Evolutionary conservation across 208 protist species (phyloP).

Genomic region (Leishmania major): DNA sequence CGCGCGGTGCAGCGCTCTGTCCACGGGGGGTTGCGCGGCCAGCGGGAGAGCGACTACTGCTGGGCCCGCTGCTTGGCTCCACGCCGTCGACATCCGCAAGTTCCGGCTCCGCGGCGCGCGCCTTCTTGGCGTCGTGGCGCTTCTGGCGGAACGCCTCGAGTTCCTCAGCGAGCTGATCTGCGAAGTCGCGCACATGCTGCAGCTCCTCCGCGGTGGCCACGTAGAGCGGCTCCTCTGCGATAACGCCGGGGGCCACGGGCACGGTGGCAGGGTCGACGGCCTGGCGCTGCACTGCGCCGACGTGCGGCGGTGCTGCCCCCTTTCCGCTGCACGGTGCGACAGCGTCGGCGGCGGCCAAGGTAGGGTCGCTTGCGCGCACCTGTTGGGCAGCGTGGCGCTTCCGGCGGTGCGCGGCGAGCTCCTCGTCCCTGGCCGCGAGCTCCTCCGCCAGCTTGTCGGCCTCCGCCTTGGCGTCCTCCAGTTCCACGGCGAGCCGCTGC

Average conservation of each 20-base stretch:
- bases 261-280: constrained; percentile 4
- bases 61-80: neutral
- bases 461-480: constrained; percentile 3
- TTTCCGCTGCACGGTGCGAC: neutral
- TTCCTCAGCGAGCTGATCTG: constrained; percentile 11
- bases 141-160: constrained; percentile 31
- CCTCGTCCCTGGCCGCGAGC: constrained; percentile 18
- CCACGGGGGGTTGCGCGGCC: neutral
- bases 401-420: constrained; percentile 9
- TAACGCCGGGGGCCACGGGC: constrained; percentile 14
- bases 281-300: neutral
- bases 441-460: constrained; percentile 7
- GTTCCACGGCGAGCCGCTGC: constrained; percentile 14
- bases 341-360: constrained; percentile 12
- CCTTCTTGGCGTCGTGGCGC: constrained; percentile 28
- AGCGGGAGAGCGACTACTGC: neutral
- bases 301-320: neutral
- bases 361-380: constrained; percentile 9
- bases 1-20: neutral
- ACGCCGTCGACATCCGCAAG: constrained; percentile 10
- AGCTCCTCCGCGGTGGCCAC: constrained; percentile 21
- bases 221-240: constrained; percentile 27
- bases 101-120: constrained; percentile 7
- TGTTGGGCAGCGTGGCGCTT: constrained; percentile 7
- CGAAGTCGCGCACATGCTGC: constrained; percentile 9